Evolutionary conservation across 2,329 filamentous ascomycete genomes (phyloP).

Genomic region (Stylonectria norvegica): DNA sequence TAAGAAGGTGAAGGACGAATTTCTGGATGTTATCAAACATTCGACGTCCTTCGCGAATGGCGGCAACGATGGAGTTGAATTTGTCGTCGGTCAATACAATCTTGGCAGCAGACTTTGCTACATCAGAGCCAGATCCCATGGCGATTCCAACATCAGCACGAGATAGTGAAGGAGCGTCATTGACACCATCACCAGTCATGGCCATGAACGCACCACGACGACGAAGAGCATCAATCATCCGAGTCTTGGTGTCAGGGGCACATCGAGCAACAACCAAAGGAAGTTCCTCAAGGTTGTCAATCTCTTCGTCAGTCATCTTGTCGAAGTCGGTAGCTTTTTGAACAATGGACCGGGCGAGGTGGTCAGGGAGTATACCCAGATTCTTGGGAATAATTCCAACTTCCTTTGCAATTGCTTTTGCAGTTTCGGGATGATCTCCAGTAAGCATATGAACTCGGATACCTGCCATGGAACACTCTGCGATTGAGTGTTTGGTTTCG

Average conservation of each 20-base stretch:
- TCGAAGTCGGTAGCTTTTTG: slow-evolving; percentile 78
- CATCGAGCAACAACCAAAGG: slow-evolving; percentile 82
- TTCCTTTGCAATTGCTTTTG: slow-evolving; percentile 72
- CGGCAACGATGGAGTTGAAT: slow-evolving; percentile 67
- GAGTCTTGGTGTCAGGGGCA: slow-evolving; percentile 80
- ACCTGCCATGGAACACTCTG: slow-evolving; percentile 67
- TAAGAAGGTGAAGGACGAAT: slow-evolving; percentile 64
- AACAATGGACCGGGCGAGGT: slow-evolving; percentile 65
- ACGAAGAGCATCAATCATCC: slow-evolving; percentile 86
- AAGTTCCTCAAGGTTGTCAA: slow-evolving; percentile 70
- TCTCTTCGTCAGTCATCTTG: slow-evolving; percentile 68
- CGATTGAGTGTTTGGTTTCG: slow-evolving; percentile 72
- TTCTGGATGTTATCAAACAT: slow-evolving; percentile 75
- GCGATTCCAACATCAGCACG: slow-evolving; percentile 73
- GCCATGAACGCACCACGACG: slow-evolving; percentile 73
- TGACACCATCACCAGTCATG: slow-evolving; percentile 88
- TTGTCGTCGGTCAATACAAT: slow-evolving; percentile 73
- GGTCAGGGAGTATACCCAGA: slow-evolving; percentile 55
- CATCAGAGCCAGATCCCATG: slow-evolving; percentile 68
- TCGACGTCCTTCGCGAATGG: slow-evolving; percentile 66
- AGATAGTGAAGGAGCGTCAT: slow-evolving; percentile 79
- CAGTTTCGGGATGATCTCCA: slow-evolving; percentile 76
- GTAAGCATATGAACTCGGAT: slow-evolving; percentile 83
- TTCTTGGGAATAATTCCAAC: slow-evolving; percentile 72
- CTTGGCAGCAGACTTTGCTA: slow-evolving; percentile 64